Evolutionary conservation across 2,329 filamentous ascomycete species (phyloP).

Genomic region (Colletotrichum sp.): DNA sequence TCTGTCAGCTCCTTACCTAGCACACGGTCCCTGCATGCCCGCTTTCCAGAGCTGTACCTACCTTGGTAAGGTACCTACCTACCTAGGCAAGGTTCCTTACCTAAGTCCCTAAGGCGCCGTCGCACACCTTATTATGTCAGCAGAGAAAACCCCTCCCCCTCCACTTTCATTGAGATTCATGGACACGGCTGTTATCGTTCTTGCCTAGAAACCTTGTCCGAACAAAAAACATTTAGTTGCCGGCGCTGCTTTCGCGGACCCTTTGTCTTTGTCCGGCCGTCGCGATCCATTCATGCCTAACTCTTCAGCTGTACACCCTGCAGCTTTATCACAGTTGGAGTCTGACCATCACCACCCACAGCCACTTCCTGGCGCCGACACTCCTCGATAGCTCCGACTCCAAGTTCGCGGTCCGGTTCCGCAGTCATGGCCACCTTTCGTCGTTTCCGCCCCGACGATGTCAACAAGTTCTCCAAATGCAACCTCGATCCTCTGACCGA

Average conservation of each 20-base stretch:
- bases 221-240: not conserved
- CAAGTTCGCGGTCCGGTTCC: not conserved
- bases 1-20: not conserved
- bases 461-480: slow-evolving; percentile 89
- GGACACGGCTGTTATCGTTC: not conserved
- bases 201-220: not conserved
- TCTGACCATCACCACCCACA: not conserved
- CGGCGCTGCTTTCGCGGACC: not conserved
- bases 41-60: not conserved
- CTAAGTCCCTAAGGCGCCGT: not conserved
- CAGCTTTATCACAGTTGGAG: not conserved
- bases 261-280: not conserved
- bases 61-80: not conserved
- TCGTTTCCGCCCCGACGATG: slow-evolving; percentile 81
- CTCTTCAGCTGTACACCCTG: not conserved
- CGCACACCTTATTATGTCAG: not conserved
- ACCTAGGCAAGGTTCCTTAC: not conserved
- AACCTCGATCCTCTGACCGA: slow-evolving; percentile 98
- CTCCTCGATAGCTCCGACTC: not conserved
- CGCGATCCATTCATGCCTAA: not conserved
- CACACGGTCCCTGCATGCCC: not conserved
- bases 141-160: not conserved
- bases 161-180: not conserved
- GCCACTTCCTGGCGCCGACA: not conserved
- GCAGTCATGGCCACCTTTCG: slow-evolving; percentile 79